Base-by-base conservation (phyloP, 73 alveolate genomes). In the Tetrahymena elliotti region DNA sequence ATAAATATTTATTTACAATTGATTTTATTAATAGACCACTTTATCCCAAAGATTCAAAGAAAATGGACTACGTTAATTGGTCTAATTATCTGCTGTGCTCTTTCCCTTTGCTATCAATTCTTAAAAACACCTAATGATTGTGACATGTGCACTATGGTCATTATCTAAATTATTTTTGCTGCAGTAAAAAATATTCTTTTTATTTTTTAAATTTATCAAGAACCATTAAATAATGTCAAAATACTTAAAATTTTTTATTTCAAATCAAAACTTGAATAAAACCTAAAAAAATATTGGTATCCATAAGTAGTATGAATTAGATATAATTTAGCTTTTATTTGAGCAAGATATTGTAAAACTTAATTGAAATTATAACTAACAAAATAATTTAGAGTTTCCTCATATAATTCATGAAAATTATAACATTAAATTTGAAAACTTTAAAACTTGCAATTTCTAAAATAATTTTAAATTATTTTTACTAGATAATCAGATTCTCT, bases 401-500 rank as follows among this genome's bases (percentile, higher is more conserved):
- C n/a, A n/a, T n/a, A n/a, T n/a, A n/a, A n/a, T n/a, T n/a, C n/a
- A n/a, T n/a, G n/a, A n/a, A n/a, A n/a, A n/a, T n/a, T n/a, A n/a
- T n/a, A n/a, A n/a, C n/a, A n/a, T n/a, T n/a, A n/a, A n/a, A n/a
- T n/a, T n/a, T n/a, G n/a, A n/a, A n/a, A n/a, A n/a, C n/a, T n/a
- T n/a, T n/a, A n/a, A n/a, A n/a, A n/a, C n/a, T n/a, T n/a, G n/a
- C n/a, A n/a, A n/a, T n/a, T n/a, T n/a, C n/a, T n/a, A n/a, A n/a
- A n/a, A n/a, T n/a, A 8, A 47, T 18, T 13, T 6, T 41, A 6
- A n/a, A n/a, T n/a, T 41, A 18, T 47, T 2, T 10, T 8, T 47
- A 47, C 10, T 94, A 94, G 96, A 27, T 94, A 11, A 94, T 94
- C 83, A 94, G 96, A 94, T 94, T 94, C 38, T 37, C 54, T 12